Evolutionary conservation across 108 stramenopile genomes (phyloP).

Genomic region (Pseudonitzschia delicatissima): DNA sequence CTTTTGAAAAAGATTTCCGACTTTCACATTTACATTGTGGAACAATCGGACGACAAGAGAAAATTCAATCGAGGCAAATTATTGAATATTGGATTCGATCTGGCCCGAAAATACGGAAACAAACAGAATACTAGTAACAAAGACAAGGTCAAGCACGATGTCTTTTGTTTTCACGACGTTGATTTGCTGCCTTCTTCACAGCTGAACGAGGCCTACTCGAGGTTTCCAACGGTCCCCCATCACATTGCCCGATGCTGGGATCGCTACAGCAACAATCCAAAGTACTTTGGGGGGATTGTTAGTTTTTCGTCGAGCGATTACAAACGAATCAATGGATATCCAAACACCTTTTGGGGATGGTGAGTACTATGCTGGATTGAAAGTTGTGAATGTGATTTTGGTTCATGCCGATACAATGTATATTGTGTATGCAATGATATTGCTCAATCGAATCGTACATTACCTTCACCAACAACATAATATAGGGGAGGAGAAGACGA

Average conservation of each 20-base stretch:
- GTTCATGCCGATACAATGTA: no score
- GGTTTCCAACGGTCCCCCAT: conserved; percentile 75
- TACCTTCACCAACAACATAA: not conserved
- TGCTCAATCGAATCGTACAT: no score
- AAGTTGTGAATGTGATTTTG: not conserved
- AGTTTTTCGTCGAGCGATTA: conserved; percentile 81
- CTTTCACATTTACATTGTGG: conserved; percentile 95
- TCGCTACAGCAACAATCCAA: conserved; percentile 94
- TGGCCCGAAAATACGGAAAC: conserved; percentile 64
- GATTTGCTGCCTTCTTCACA: conserved; percentile 88
- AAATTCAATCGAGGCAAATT: conserved; percentile 99
- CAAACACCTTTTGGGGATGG: conserved; percentile 98
- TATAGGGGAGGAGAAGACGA: conserved; percentile 96
- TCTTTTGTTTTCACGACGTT: conserved; percentile 98
- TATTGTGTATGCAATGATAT: no score
- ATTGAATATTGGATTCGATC: conserved; percentile 96
- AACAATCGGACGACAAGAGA: conserved; percentile 91
- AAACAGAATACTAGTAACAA: not conserved
- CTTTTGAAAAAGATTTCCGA: conserved; percentile 40
- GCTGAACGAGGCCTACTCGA: conserved; percentile 79
- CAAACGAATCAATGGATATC: conserved; percentile 94
- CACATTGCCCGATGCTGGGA: conserved; percentile 98
- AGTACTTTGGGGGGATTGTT: conserved; percentile 98
- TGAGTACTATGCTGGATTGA: not conserved
- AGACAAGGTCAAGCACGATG: conserved; percentile 43